phyloP scores from a whole-genome alignment of 129 eudicot genomes.

The Flaveria sonorensis region DNA sequence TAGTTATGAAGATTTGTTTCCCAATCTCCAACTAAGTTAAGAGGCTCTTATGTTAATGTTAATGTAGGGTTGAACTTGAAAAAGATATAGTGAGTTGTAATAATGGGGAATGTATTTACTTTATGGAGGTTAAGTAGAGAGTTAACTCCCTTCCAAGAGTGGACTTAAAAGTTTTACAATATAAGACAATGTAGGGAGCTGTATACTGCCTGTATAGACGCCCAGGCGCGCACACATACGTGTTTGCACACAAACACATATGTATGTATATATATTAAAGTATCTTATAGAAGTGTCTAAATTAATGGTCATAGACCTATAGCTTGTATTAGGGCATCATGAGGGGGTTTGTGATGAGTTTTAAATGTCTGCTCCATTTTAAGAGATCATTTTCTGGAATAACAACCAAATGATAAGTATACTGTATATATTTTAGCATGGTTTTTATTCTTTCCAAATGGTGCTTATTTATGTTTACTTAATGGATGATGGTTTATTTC shows the following conservation, averaged over 20 bases:
- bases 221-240: too few relatives aligned
- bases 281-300: background rate
- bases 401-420: background rate
- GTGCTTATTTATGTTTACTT: background rate
- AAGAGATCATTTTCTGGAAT: background rate
- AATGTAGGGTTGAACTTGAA: background rate
- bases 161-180: background rate
- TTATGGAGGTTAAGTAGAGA: slow-evolving; percentile 1
- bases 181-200: slow-evolving; percentile 4
- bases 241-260: background rate
- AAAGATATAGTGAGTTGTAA: background rate
- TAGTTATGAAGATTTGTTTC: background rate
- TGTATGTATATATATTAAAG: too few relatives aligned
- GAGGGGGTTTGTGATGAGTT: background rate
- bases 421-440: slow-evolving; percentile 7
- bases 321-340: background rate
- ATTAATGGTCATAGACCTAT: background rate
- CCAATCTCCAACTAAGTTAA: background rate
- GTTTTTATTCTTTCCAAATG: background rate
- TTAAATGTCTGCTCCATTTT: background rate
- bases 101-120: background rate
- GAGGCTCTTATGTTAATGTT: background rate
- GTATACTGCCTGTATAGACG: background rate
- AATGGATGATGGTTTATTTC: background rate
- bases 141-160: background rate